Base-by-base conservation (phyloP, 148 eudicot species). In the Agrostemma githago region DNA sequence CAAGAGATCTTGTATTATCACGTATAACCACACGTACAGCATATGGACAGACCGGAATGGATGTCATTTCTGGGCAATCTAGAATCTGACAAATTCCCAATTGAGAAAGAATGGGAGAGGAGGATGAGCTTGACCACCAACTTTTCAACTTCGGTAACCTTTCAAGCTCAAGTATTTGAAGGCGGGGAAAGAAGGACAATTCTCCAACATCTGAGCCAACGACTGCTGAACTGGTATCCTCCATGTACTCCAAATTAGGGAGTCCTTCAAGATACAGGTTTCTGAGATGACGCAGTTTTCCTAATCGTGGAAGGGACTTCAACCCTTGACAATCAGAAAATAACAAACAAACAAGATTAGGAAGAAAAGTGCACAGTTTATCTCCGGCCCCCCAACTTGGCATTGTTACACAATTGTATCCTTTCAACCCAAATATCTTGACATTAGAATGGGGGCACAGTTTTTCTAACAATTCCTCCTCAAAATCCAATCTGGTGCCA, bases 71-170 rank as follows among this genome's bases (percentile, higher is more conserved):
- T 2, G 67, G 51, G 21, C 82, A 79, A 0, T 0, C 0, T 1
- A 0, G 4, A 53, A 79, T 64, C 2, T 0, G 1, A 20, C 43
- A 42, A 41, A 41, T 60, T 42, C 26, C 19, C 19, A 74, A 43
- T 43, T 43, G 46, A 43, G 46, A 43, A 43, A 43, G 44, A 7
- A 16, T 8, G 8, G 38, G 58, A 54, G 38, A 64, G 5, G 68
- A 12, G 37, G 42, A 5, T 59, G n/a, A 63, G 9, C 43, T 39
- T 38, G 39, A 26, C 46, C 78, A 57, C 81, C 84, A 82, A 11
- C 78, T 76, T 67, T 38, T 66, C 19, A 78, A 74, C 71, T 48
- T 61, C 1, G 65, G 72, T 70, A 78, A 14, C 7, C 11, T 1
- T 0, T 10, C 0, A 1, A 78, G 19, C 5, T 2, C 2, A 1